These are phyloP conservation scores for Arbutus unedo DNA, from an alignment of 148 eudicot species.

Conservation along the genomic window DNA sequence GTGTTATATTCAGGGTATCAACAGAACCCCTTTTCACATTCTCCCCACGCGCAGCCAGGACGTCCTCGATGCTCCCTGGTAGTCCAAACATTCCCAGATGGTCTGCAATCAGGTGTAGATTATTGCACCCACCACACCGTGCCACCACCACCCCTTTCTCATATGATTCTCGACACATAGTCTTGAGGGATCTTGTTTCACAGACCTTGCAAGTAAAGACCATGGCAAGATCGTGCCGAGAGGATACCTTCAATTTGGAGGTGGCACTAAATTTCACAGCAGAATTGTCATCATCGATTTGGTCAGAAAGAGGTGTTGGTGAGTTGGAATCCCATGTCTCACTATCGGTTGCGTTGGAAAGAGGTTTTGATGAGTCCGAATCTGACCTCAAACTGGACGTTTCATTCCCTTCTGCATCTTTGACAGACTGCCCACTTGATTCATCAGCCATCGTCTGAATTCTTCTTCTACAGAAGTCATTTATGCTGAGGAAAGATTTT, in stretches of 20 bases:
- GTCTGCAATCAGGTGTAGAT: conserved; percentile 79
- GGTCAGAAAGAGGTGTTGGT: conserved; percentile 16
- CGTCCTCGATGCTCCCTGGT: conserved; percentile 71
- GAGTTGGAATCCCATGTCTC: conserved; percentile 7
- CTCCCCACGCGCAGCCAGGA: conserved; percentile 79
- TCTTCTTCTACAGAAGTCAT: conserved; percentile 26
- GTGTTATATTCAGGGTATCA: conserved; percentile 73
- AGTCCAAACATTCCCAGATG: conserved; percentile 81
- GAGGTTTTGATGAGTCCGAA: conserved; percentile 10
- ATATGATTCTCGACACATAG: conserved; percentile 72
- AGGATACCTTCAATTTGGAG: conserved; percentile 56
- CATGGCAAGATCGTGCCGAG: conserved; percentile 83
- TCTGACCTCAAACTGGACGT: conserved; percentile 18
- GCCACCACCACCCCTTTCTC: conserved; percentile 90
- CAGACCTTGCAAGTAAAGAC: conserved; percentile 84
- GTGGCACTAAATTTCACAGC: conserved; percentile 24
- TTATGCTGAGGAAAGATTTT: conserved; percentile 21
- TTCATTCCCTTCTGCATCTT: conserved; percentile 25
- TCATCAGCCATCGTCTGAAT: conserved; percentile 35
- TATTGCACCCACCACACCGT: conserved; percentile 78
- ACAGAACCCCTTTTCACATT: conserved; percentile 56
- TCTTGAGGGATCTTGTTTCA: conserved; percentile 75
- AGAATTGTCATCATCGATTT: conserved; percentile 19
- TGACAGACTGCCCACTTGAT: conserved; percentile 18
- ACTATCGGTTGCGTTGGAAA: conserved; percentile 17